Base-by-base conservation (phyloP, 208 protist genomes). In the Trypanosoma melophagium region DNA sequence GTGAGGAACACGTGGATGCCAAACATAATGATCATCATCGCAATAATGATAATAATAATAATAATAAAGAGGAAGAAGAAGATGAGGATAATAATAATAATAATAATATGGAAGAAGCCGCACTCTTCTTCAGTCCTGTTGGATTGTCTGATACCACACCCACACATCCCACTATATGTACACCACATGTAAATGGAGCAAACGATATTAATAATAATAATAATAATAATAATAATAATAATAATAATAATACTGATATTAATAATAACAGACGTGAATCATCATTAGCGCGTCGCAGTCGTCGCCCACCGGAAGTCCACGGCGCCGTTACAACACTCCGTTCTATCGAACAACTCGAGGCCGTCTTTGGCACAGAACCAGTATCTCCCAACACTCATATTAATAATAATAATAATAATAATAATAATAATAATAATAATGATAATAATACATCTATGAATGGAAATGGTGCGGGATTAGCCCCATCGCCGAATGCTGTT, bases 301-400 rank as follows among this genome's bases (percentile, higher is more conserved):
- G 51, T 35, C 45, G 54, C 38, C n/a, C 22, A 4, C 65, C 54
- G 9, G n/a, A 41, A 2, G 45, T 54, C 5, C 5, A 28, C 58
- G 79, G 79, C 10, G 67, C 79, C 21, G 60, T 87, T 57, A 87
- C 79, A 13, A 80, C 63, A 8, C 59, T 90, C 38, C 68, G 62
- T 52, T 74, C 66, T 24, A 57, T 90, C 7, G 49, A 58, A 21
- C 47, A 69, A 22, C 69, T 90, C 3, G 41, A 54, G 25, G 24
- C 21, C 7, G 4, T 74, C 14, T 44, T 74, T 42, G 16, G 60
- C 25, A 42, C 31, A 17, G 19, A 25, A 1, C 60, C 68, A 41
- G 13, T 67, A 12, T 2, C 19, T 5, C 10, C n/a, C 9, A 22
- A 12, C n/a, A 7, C 49, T 28, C 17, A 7, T 8, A 44, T 44